These are phyloP conservation scores for Schizophyllum amplum DNA, from an alignment of 1,284 basidiomycete species.

Conservation along the genomic window DNA sequence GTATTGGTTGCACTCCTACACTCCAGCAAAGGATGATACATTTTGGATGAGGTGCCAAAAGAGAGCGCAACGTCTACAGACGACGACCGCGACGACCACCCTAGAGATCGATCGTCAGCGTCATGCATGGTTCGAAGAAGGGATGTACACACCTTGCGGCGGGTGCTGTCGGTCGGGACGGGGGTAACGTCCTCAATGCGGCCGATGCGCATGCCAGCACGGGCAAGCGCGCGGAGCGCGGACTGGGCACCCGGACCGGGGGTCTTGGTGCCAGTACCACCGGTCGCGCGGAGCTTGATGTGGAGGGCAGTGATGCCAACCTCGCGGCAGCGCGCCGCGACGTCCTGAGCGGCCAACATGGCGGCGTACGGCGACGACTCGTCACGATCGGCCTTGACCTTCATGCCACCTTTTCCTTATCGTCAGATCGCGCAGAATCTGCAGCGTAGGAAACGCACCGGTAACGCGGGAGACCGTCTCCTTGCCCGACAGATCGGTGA, in stretches of 20 bases:
- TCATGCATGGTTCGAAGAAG: not conserved
- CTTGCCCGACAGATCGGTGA: slow-evolving; percentile 98
- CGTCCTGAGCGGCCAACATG: slow-evolving; percentile 99
- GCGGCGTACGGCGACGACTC: slow-evolving; percentile 99
- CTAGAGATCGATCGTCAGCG: slow-evolving; percentile 31
- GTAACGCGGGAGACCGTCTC: slow-evolving; percentile 99
- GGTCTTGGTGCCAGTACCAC: slow-evolving; percentile 98
- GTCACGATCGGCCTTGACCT: slow-evolving; percentile 99
- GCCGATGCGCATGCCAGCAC: slow-evolving; percentile 98
- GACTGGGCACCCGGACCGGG: slow-evolving; percentile 98
- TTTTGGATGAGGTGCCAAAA: slow-evolving; percentile 12
- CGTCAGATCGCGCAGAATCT: slow-evolving; percentile 4
- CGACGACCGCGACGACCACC: slow-evolving; percentile 99
- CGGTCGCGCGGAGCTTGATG: slow-evolving; percentile 97
- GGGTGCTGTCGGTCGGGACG: slow-evolving; percentile 94
- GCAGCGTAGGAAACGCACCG: slow-evolving; percentile 41
- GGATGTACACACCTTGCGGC: slow-evolving; percentile 70
- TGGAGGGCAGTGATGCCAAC: slow-evolving; percentile 97
- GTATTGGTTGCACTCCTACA: slow-evolving; percentile 22
- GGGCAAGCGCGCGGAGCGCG: slow-evolving; percentile 96
- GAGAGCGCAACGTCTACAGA: slow-evolving; percentile 40
- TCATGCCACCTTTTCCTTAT: slow-evolving; percentile 81
- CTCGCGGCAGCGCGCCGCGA: slow-evolving; percentile 94
- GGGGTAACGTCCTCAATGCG: slow-evolving; percentile 98
- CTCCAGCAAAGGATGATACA: slow-evolving; percentile 15